These are phyloP conservation scores for Sextonia rubra DNA, from an alignment of 164 flowering plant genomes.

Conservation along the genomic window DNA sequence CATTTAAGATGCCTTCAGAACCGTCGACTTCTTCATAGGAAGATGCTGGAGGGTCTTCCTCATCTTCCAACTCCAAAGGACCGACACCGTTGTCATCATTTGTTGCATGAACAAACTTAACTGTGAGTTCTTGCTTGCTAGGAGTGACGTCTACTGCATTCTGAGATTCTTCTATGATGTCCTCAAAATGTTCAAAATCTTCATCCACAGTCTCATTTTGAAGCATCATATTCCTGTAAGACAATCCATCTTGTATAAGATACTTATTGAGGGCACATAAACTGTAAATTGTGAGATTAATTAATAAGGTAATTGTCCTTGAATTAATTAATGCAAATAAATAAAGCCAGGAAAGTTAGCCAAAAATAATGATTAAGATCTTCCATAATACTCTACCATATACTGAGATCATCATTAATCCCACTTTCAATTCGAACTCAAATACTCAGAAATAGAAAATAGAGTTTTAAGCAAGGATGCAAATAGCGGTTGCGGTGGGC, in stretches of 20 bases:
- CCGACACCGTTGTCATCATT: constrained; percentile 17
- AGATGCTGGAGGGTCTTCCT: constrained; percentile 27
- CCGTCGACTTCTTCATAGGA: constrained; percentile 37
- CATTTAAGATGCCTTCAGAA: constrained; percentile 45
- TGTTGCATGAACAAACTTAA: background rate
- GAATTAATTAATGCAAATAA: too few species aligned
- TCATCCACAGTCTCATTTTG: constrained; percentile 89
- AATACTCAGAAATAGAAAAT: too few species aligned
- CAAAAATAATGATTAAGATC: too few species aligned
- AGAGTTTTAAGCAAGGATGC: too few species aligned
- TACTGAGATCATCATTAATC: too few species aligned
- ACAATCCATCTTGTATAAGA: background rate
- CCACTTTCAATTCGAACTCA: too few species aligned
- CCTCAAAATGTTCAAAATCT: constrained; percentile 93
- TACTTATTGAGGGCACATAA: background rate
- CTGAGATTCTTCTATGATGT: constrained; percentile 56
- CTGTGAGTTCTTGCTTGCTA: constrained; percentile 16
- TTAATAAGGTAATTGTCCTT: too few species aligned
- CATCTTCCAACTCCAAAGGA: constrained; percentile 36
- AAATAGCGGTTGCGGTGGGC: too few species aligned
- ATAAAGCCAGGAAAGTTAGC: background rate
- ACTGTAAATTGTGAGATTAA: background rate
- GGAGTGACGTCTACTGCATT: constrained; percentile 16
- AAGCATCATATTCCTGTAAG: constrained; percentile 66
- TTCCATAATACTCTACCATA: too few species aligned